A percentile compares a stretch with the other conserved stretches of the same genome.
These are phyloP conservation scores for Cardamine resedifolia DNA, from an alignment of 345 rosid genomes.

Conservation along the genomic window DNA sequence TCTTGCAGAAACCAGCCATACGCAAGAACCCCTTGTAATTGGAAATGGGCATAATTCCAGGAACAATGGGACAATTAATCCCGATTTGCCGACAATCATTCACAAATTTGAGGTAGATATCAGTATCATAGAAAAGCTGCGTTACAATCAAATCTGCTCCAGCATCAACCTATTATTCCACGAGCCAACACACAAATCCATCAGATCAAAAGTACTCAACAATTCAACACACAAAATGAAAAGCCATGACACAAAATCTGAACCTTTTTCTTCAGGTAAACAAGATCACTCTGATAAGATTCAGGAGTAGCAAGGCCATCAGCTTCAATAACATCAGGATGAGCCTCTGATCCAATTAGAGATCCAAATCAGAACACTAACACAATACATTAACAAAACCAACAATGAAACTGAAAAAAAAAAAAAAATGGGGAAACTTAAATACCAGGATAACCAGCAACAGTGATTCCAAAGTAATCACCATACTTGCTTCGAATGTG, in stretches of 20 bases:
- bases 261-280: constrained; percentile 87
- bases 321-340: constrained; percentile 79
- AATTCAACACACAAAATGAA: constrained; percentile 5
- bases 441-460: constrained; percentile 97
- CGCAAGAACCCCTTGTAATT: constrained; percentile 92
- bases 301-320: constrained; percentile 72
- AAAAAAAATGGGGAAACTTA: not conserved
- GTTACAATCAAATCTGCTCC: constrained; percentile 92
- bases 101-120: constrained; percentile 85
- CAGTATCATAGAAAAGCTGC: constrained; percentile 90
- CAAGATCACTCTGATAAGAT: constrained; percentile 78
- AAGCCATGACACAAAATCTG: not conserved
- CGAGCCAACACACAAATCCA: not conserved
- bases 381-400: not conserved
- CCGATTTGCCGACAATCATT: constrained; percentile 93
- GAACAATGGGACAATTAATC: constrained; percentile 83
- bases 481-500: constrained; percentile 75
- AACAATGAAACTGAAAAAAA: not conserved
- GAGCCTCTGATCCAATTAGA: constrained; percentile 61
- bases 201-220: constrained; percentile 15
- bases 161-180: constrained; percentile 79
- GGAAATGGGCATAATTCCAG: constrained; percentile 95
- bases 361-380: constrained; percentile 10
- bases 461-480: constrained; percentile 92
- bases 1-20: constrained; percentile 97